These are phyloP conservation scores for Trichoderma arundinaceum DNA, from an alignment of 2,329 filamentous ascomycete genomes.

Conservation along the genomic window DNA sequence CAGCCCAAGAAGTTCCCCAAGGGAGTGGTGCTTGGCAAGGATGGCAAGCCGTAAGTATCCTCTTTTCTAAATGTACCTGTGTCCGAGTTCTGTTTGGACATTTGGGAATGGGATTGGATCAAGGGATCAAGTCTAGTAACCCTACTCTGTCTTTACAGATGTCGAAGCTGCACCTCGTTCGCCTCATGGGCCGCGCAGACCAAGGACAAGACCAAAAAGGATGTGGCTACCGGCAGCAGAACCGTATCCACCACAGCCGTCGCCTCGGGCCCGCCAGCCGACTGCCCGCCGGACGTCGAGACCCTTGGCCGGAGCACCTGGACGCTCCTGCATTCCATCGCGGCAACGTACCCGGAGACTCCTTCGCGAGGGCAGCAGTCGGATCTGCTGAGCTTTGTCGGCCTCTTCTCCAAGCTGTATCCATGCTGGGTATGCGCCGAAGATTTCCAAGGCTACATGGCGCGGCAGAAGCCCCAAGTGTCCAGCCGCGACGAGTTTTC, in stretches of 20 bases:
- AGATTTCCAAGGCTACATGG: slow-evolving; percentile 85
- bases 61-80: not conserved
- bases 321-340: slow-evolving; percentile 92
- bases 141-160: slow-evolving; percentile 36
- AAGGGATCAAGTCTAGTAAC: slow-evolving; percentile 1
- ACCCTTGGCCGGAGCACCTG: slow-evolving; percentile 84
- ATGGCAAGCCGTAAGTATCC: slow-evolving; percentile 78
- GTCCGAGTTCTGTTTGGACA: not conserved
- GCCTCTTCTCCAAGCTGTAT: slow-evolving; percentile 83
- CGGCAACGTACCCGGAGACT: slow-evolving; percentile 78
- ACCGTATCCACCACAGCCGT: slow-evolving; percentile 38
- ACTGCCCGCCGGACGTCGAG: slow-evolving; percentile 93
- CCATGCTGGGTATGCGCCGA: slow-evolving; percentile 96
- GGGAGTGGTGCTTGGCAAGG: slow-evolving; percentile 75
- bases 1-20: slow-evolving; percentile 65
- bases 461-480: slow-evolving; percentile 67
- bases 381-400: slow-evolving; percentile 79
- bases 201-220: slow-evolving; percentile 40
- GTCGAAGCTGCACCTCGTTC: slow-evolving; percentile 44
- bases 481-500: slow-evolving; percentile 73
- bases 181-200: slow-evolving; percentile 40
- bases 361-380: slow-evolving; percentile 73
- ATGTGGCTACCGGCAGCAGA: slow-evolving; percentile 7
- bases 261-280: slow-evolving; percentile 53
- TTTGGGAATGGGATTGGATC: not conserved